Percentiles rank a stretch among this genome's conserved stretches.
Conservation (phyloP, 306 rosid genomes). For the Hippophae rhamnoides region DNA sequence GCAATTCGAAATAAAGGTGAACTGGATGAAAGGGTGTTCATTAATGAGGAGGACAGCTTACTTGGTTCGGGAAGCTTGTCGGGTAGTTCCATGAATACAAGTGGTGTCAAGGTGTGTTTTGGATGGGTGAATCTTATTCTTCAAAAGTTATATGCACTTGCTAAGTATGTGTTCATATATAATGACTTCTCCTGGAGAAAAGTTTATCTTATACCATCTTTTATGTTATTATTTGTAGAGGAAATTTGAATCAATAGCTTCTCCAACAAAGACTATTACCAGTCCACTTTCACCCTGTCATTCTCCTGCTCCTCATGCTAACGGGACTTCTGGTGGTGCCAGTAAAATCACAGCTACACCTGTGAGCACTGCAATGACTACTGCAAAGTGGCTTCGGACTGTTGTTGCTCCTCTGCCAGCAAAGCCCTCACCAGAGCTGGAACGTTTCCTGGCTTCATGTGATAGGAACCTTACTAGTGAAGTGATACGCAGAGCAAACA, state of each 20-base stretch:
- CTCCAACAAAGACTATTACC: constrained; percentile 67
- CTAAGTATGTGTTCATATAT: neutral
- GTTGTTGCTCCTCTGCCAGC: constrained; percentile 80
- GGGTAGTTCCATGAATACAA: constrained; percentile 46
- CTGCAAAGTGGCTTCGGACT: constrained; percentile 98
- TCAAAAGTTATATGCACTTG: neutral
- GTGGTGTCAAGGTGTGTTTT: constrained; percentile 67
- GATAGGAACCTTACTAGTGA: constrained; percentile 78
- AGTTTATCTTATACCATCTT: constrained; percentile 13
- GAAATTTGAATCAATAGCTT: constrained; percentile 61
- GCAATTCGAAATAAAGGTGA: constrained; percentile 63
- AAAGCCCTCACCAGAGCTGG: constrained; percentile 76
- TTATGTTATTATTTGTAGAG: constrained; percentile 29
- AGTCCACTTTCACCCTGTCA: constrained; percentile 81
- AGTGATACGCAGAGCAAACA: constrained; percentile 75
- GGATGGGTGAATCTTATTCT: constrained; percentile 1
- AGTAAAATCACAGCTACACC: constrained; percentile 82
- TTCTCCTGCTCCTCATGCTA: constrained; percentile 65
- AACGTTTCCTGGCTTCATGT: constrained; percentile 68
- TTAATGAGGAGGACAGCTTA: constrained; percentile 79
- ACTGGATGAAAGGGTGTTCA: constrained; percentile 82
- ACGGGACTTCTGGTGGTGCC: constrained; percentile 37
- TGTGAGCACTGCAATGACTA: constrained; percentile 98
- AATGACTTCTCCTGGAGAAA: neutral
- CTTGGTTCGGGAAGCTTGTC: constrained; percentile 73